Evolutionary conservation across 1,139 yeast species (phyloP).

Genomic region (Trichomonascaceae sp.): DNA sequence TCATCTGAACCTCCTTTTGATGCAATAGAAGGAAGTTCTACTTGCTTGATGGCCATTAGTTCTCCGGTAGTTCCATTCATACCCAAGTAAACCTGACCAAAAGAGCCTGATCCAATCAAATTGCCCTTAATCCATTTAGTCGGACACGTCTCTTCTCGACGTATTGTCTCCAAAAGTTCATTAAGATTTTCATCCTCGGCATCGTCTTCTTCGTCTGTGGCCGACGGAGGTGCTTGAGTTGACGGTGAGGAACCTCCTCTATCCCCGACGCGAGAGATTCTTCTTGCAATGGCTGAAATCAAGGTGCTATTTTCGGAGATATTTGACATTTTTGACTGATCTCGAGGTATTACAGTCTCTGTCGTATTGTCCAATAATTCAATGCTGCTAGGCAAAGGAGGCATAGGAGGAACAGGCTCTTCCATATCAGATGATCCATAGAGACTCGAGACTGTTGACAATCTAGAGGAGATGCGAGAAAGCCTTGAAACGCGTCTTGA

Average conservation of each 20-base stretch:
- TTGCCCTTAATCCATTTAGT: constrained; percentile 91
- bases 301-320: constrained; percentile 11
- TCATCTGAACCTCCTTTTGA: constrained; percentile 30
- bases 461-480: constrained; percentile 26
- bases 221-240: constrained; percentile 14
- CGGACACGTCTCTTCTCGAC: constrained; percentile 51
- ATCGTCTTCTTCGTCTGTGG: constrained; percentile 24
- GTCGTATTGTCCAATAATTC: not conserved
- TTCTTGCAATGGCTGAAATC: constrained; percentile 19
- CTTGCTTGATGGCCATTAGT: constrained; percentile 95
- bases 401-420: constrained; percentile 31
- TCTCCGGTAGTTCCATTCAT: constrained; percentile 92
- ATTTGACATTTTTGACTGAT: constrained; percentile 3
- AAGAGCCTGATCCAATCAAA: constrained; percentile 88
- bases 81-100: constrained; percentile 89
- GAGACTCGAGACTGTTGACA: constrained; percentile 28
- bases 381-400: constrained; percentile 16
- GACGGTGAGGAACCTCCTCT: constrained; percentile 13
- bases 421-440: constrained; percentile 26
- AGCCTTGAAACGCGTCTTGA: constrained; percentile 54
- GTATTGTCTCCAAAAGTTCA: constrained; percentile 38
- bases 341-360: not conserved
- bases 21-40: constrained; percentile 48
- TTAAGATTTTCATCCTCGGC: constrained; percentile 13
- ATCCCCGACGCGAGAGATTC: constrained; percentile 28